These are phyloP conservation scores for Fusarium caatingaense DNA, from an alignment of 2,329 filamentous ascomycete species.

Conservation along the genomic window DNA sequence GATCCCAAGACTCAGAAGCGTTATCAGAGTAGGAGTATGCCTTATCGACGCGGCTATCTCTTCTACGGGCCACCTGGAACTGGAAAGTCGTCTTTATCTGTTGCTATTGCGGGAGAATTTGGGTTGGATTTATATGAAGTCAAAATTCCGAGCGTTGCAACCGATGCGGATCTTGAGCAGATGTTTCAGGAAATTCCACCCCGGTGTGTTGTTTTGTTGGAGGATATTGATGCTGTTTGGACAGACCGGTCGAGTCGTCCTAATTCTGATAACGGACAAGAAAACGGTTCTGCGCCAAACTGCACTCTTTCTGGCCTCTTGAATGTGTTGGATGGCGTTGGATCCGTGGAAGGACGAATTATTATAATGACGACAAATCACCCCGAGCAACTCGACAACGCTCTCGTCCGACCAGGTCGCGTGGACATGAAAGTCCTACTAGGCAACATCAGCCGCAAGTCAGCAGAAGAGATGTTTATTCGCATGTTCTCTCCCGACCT, in stretches of 20 bases:
- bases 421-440: conserved; percentile 74
- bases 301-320: conserved; percentile 73
- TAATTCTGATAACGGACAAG: conserved; percentile 27
- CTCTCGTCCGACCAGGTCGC: conserved; percentile 73
- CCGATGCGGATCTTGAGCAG: conserved; percentile 61
- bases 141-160: conserved; percentile 61
- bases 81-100: conserved; percentile 67
- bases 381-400: conserved; percentile 71
- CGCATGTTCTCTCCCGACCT: conserved; percentile 58
- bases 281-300: conserved; percentile 34
- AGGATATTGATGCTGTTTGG: conserved; percentile 64
- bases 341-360: conserved; percentile 75
- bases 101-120: conserved; percentile 63
- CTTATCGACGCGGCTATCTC: conserved; percentile 64
- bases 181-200: conserved; percentile 65
- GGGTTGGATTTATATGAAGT: conserved; percentile 63
- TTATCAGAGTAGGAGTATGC: conserved; percentile 68
- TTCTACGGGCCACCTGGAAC: conserved; percentile 73
- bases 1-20: conserved; percentile 62
- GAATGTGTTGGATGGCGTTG: conserved; percentile 78
- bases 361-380: conserved; percentile 81
- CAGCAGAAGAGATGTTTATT: conserved; percentile 59
- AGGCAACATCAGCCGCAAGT: conserved; percentile 57
- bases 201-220: conserved; percentile 65
- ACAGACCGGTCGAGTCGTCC: conserved; percentile 46